phyloP scores from a whole-genome alignment of 2,329 filamentous ascomycete genomes.

The Pseudogymnoascus sp. region DNA sequence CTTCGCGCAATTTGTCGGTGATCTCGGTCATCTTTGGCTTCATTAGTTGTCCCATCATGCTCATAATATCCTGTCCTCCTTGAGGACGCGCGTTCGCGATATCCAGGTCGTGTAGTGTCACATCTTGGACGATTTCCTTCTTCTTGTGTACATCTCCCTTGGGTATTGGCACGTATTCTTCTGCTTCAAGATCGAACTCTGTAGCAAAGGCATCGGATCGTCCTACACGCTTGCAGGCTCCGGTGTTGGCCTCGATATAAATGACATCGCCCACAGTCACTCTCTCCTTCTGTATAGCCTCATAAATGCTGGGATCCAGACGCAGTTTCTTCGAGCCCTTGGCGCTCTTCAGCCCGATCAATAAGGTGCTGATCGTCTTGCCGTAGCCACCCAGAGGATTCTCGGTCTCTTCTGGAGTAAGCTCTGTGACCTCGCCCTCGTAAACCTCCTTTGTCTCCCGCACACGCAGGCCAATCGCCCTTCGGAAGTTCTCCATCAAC shows the following conservation, averaged over 20 bases:
- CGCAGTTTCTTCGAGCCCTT: slow-evolving; percentile 97
- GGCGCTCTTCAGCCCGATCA: slow-evolving; percentile 90
- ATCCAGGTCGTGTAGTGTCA: slow-evolving; percentile 92
- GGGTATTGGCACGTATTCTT: slow-evolving; percentile 97
- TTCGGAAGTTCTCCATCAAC: slow-evolving; percentile 97
- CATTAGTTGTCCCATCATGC: slow-evolving; percentile 99
- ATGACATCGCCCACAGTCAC: slow-evolving; percentile 95
- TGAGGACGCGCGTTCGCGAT: slow-evolving; percentile 92
- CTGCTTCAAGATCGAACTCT: slow-evolving; percentile 95
- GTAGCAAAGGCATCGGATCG: slow-evolving; percentile 95
- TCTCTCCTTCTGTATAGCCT: slow-evolving; percentile 96
- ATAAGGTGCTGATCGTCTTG: slow-evolving; percentile 90
- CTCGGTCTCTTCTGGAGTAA: slow-evolving; percentile 95
- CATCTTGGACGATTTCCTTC: slow-evolving; percentile 99
- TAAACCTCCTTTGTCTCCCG: slow-evolving; percentile 99
- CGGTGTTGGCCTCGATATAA: slow-evolving; percentile 98
- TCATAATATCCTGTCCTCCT: slow-evolving; percentile 98
- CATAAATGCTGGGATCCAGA: slow-evolving; percentile 95
- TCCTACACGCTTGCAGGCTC: slow-evolving; percentile 93
- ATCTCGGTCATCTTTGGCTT: slow-evolving; percentile 99
- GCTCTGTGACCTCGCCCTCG: slow-evolving; percentile 95
- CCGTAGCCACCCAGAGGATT: slow-evolving; percentile 96
- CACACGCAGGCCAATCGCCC: slow-evolving; percentile 92
- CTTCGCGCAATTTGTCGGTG: slow-evolving; percentile 86
- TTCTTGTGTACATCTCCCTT: slow-evolving; percentile 99